Evolutionary conservation across 306 rosid species (phyloP), one percentile per base, ranked within the genome.

Genomic region (Lathyrus oleraceus): DNA sequence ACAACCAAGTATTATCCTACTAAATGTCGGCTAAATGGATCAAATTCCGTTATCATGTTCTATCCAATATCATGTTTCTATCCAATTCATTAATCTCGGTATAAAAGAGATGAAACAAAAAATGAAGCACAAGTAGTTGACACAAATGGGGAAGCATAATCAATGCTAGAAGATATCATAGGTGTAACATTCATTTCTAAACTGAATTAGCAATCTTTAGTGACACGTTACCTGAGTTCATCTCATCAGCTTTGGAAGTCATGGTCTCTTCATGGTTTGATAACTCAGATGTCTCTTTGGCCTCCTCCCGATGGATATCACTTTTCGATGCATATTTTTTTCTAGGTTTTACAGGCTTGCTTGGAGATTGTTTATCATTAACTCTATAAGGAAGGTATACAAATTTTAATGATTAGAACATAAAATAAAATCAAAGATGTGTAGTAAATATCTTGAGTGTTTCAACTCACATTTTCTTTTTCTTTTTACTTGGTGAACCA

Each of bases 281-380:
- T 21, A 80, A 74, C 38, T 85, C 86, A 32, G 88, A 89, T 79
- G 73, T 83, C 77, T 81, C 97, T 71, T 78, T 85, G 66, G 80
- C 86, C 67, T 82, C 86, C 73, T 82, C 84, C 73, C 73, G 87
- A 69, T 59, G 65, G 19, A 78, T 67, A 70, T 74, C 81, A 56
- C 69, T 79, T 69, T 69, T 87, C 10, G 77, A 75, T 62, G 49
- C 78, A 13, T 70, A 76, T 64, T 72, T 89, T 67, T 76, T 75
- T 58, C 76, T 69, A 14, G 20, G 81, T 74, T 81, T 88, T 36
- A 57, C 61, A 65, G 64, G 78, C 76, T 82, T 88, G 58, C 78
- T 86, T 0, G 92, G 88, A 28, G 91, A 85, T 74, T 81, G 79
- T 65, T 83, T 89, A 47, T 91, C 81, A 69, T 80, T 91, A 39